A percentile compares a stretch with the other conserved stretches of the same genome.
Evolutionary conservation across 441 rosid genomes (phyloP).

Genomic region (Syzygium syzygioides): DNA sequence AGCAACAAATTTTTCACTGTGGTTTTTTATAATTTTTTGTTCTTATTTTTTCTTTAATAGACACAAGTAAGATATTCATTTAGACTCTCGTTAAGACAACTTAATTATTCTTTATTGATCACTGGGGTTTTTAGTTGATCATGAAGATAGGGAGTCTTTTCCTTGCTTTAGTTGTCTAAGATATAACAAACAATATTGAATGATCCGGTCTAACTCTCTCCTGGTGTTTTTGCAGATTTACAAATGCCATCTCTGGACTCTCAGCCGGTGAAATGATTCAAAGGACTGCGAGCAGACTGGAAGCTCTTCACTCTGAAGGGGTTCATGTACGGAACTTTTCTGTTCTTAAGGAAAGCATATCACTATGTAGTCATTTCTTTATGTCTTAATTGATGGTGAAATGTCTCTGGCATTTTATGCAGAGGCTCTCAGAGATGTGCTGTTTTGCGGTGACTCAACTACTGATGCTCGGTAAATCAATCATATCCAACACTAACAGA

Average conservation of each 20-base stretch:
- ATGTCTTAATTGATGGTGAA: background rate
- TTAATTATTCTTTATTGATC: background rate
- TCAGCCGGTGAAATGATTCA: conserved; percentile 65
- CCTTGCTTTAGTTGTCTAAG: background rate
- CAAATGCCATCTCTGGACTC: conserved; percentile 63
- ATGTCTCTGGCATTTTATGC: conserved; percentile 24
- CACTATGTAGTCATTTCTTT: background rate
- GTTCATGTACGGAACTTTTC: conserved; percentile 65
- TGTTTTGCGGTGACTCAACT: conserved; percentile 85
- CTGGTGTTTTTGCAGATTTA: conserved; percentile 51
- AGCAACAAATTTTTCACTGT: background rate
- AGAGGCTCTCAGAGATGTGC: conserved; percentile 95
- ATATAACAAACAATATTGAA: background rate
- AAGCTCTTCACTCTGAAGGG: conserved; percentile 93
- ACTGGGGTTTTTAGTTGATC: background rate
- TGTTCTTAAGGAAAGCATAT: conserved; percentile 7
- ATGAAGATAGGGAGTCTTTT: background rate
- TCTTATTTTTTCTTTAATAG: background rate
- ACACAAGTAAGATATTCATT: background rate
- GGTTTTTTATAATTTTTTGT: background rate
- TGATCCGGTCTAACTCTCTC: background rate
- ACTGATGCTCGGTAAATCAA: conserved; percentile 69
- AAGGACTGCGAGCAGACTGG: conserved; percentile 81
- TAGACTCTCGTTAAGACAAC: background rate
- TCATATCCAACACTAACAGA: conserved; percentile 62